Conservation (phyloP, 345 rosid genomes). For the Melaleuca quinquenervia region DNA sequence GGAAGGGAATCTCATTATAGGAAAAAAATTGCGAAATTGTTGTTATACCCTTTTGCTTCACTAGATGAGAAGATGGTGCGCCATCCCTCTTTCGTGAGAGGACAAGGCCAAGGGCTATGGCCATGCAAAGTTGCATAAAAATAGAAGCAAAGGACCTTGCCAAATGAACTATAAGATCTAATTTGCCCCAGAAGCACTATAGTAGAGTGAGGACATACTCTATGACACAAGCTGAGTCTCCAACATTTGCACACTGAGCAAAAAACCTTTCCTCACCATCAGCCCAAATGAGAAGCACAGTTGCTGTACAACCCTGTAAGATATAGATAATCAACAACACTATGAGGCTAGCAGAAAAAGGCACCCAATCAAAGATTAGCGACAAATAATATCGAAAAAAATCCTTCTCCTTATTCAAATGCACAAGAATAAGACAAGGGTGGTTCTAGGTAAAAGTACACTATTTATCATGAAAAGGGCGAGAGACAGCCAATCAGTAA, state of each 20-base stretch:
- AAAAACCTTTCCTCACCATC: conserved; percentile 36
- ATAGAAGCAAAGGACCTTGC: neutral
- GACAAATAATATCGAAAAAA: neutral
- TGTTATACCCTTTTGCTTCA: neutral
- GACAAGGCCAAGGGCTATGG: neutral
- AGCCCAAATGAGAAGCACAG: conserved; percentile 82
- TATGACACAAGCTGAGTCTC: conserved; percentile 85
- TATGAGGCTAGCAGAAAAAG: neutral
- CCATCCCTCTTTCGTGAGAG: neutral
- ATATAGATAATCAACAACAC: neutral
- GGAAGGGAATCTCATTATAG: neutral
- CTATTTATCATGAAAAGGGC: neutral
- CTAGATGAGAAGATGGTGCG: neutral
- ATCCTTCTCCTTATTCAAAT: neutral
- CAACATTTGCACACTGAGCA: conserved; percentile 90
- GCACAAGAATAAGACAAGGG: neutral
- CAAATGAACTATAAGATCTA: neutral
- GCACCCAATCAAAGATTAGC: neutral
- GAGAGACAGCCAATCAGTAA: neutral
- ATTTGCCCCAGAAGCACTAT: neutral
- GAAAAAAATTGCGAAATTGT: neutral
- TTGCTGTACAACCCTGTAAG: conserved; percentile 94
- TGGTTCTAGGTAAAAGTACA: neutral
- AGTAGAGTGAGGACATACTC: conserved; percentile 39
- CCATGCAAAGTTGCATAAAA: neutral